These are phyloP conservation scores for Kodamaea kaohsiungensis DNA, from an alignment of 805 yeast species.

Conservation along the genomic window DNA sequence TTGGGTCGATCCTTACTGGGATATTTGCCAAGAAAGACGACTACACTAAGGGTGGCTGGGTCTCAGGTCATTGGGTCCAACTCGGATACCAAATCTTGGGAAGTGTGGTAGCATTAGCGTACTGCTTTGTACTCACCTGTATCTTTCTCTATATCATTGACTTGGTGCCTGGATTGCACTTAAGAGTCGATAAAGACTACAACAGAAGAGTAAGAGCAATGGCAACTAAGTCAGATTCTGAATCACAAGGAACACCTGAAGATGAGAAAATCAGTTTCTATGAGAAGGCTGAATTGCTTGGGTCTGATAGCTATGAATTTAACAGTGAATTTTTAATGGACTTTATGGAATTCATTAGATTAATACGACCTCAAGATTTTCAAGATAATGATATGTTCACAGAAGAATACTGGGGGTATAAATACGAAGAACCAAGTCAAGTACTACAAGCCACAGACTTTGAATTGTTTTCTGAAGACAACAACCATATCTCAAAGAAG, in stretches of 20 bases:
- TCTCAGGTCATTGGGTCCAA: constrained; percentile 40
- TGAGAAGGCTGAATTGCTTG: constrained; percentile 35
- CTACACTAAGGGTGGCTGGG: constrained; percentile 43
- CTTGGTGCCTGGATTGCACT: constrained; percentile 40
- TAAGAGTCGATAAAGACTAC: constrained; percentile 41
- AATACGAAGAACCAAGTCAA: not conserved
- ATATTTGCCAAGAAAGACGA: constrained; percentile 37
- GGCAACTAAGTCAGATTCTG: constrained; percentile 12
- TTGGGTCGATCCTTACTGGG: constrained; percentile 42
- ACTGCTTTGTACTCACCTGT: constrained; percentile 35
- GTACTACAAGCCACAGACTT: constrained; percentile 11
- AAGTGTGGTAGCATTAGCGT: constrained; percentile 32
- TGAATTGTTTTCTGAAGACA: constrained; percentile 8
- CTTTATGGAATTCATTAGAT: constrained; percentile 41
- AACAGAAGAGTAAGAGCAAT: constrained; percentile 28
- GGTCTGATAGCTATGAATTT: constrained; percentile 41
- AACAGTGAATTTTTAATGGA: constrained; percentile 43
- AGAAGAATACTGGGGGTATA: constrained; percentile 10
- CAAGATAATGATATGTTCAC: constrained; percentile 17
- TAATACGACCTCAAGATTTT: constrained; percentile 37
- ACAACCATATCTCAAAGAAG: not conserved
- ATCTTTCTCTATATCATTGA: constrained; percentile 38
- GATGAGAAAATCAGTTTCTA: constrained; percentile 10
- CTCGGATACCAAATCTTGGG: constrained; percentile 43
- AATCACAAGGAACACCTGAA: constrained; percentile 5